phyloP scores from a whole-genome alignment of 2,329 filamentous ascomycete species.

The Alternaria ventricosa region DNA sequence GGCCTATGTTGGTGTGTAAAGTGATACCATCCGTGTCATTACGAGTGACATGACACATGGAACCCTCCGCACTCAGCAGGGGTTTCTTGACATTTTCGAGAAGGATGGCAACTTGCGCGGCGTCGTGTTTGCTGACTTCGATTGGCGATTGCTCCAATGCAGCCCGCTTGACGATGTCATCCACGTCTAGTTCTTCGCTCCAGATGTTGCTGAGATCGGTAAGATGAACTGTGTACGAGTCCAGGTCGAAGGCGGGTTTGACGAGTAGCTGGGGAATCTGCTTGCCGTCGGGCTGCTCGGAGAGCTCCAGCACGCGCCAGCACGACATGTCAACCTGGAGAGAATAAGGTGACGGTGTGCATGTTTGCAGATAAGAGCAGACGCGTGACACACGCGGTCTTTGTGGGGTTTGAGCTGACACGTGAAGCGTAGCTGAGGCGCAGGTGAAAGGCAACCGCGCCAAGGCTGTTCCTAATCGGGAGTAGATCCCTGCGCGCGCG shows the following conservation, averaged over 20 bases:
- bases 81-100: conserved; percentile 66
- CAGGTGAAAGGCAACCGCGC: conserved; percentile 19
- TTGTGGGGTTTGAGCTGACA: neutral
- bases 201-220: conserved; percentile 79
- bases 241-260: conserved; percentile 61
- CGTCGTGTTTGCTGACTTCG: conserved; percentile 70
- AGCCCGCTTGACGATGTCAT: conserved; percentile 68
- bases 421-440: neutral
- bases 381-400: neutral
- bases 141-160: conserved; percentile 71
- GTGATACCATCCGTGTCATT: conserved; percentile 48
- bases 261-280: conserved; percentile 67
- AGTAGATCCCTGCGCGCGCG: conserved; percentile 7
- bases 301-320: conserved; percentile 43
- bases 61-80: conserved; percentile 49
- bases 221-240: conserved; percentile 69
- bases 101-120: conserved; percentile 71
- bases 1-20: conserved; percentile 63
- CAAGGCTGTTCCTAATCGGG: conserved; percentile 8
- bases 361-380: neutral
- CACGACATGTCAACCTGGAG: conserved; percentile 33
- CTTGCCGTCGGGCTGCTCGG: conserved; percentile 26
- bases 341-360: neutral
- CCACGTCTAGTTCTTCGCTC: conserved; percentile 68
- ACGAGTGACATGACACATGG: conserved; percentile 44